Conservation (phyloP, 306 rosid genomes). For the Vigna hirtella region DNA sequence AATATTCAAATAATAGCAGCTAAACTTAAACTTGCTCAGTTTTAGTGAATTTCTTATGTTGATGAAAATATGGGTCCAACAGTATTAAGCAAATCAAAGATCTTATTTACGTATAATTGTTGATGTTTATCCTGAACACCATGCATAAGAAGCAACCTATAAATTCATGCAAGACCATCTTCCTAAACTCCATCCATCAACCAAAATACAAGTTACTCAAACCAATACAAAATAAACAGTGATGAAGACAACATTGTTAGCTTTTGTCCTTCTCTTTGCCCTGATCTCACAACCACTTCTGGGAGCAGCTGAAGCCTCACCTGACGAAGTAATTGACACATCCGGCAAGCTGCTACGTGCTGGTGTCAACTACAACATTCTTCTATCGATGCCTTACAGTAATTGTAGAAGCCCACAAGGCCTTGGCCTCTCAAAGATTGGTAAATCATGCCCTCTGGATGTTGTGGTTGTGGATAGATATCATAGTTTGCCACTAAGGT, state of each 20-base stretch:
- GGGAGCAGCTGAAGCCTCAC: constrained; percentile 32
- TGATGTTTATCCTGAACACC: neutral
- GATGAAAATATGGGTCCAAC: neutral
- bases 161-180: constrained; percentile 4
- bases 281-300: constrained; percentile 25
- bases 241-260: constrained; percentile 15
- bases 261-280: constrained; percentile 40
- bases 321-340: constrained; percentile 48
- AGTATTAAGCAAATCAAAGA: neutral
- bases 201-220: neutral
- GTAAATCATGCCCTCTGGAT: constrained; percentile 51
- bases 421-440: constrained; percentile 40
- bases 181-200: neutral
- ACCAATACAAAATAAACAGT: neutral
- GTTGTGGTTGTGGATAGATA: constrained; percentile 47
- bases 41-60: neutral
- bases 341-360: constrained; percentile 38
- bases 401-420: constrained; percentile 39
- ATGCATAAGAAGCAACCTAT: neutral
- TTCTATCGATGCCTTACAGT: constrained; percentile 37
- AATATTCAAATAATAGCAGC: neutral
- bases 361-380: constrained; percentile 34
- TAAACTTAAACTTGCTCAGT: neutral
- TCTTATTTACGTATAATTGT: no score
- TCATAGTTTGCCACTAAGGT: constrained; percentile 36